Evolutionary conservation across 345 rosid species (phyloP).

Genomic region (Populus tremula): DNA sequence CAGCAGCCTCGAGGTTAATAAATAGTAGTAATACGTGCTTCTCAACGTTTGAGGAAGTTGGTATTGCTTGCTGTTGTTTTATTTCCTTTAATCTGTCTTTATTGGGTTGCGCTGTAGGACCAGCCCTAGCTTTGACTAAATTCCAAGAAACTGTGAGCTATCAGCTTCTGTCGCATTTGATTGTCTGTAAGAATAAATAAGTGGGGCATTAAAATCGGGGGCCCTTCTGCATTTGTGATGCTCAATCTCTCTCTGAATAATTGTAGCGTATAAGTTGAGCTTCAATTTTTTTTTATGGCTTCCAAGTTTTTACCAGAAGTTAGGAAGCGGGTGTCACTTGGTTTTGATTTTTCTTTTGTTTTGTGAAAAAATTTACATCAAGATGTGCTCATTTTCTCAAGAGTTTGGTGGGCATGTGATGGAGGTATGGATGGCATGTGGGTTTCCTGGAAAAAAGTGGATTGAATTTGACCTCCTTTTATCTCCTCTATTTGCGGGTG

Average conservation of each 20-base stretch:
- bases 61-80: conserved; percentile 5
- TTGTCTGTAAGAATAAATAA: not conserved
- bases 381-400: conserved; percentile 14
- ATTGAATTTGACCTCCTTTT: conserved; percentile 46
- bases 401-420: conserved; percentile 45
- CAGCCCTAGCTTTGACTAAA: conserved; percentile 13
- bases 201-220: conserved; percentile 32
- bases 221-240: conserved; percentile 41
- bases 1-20: not conserved
- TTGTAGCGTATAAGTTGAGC: conserved; percentile 27
- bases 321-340: conserved; percentile 8
- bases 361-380: conserved; percentile 12
- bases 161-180: conserved; percentile 12
- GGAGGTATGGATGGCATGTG: conserved; percentile 51
- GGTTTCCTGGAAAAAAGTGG: conserved; percentile 23
- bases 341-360: conserved; percentile 11
- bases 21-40: not conserved
- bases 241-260: conserved; percentile 2
- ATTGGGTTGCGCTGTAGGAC: conserved; percentile 7
- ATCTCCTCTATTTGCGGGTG: conserved; percentile 28
- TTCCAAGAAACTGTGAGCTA: conserved; percentile 21
- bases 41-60: not conserved
- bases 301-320: conserved; percentile 8
- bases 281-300: not conserved
- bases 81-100: conserved; percentile 13